Base-by-base conservation (phyloP, 83 land plant genomes). In the Larix sibirica region DNA sequence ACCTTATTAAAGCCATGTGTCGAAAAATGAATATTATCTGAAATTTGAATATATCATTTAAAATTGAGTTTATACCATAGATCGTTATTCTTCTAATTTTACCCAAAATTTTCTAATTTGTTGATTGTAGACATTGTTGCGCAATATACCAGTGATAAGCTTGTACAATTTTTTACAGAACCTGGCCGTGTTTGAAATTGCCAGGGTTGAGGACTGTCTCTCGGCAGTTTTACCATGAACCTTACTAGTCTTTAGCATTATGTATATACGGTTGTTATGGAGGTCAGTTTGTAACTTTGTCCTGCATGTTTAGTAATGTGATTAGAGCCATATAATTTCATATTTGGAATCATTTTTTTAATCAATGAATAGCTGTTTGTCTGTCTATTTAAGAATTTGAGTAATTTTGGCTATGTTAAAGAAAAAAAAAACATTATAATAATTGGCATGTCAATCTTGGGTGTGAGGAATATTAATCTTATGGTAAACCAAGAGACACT, bases 111-210 rank as follows among this genome's bases (percentile, higher is more conserved):
- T 21, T 20, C 24, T 5, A 4, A 6, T 56, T 40, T 64, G 13
- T 42, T 17, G 13, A 44, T 71, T 83, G 85, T 88, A 94, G 95
- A 71, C 40, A 87, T 89, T 0, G 84, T 54, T 0, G 90, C 90
- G 16, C 50, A 79, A 86, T 86, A 95, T 85, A 87, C 77, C 9
- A 56, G 82, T 77, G 97, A 94, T 63, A 89, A 88, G 85, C 89
- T 95, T 80, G 89, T 95, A 62, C 94, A 94, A 38, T 84, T 95
- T 73, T 84, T 95, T 50, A 79, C 92, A 36, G 91, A 93, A 63
- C 94, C 94, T 74, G 91, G 93, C 60, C 95, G 94, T 42, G 44
- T 90, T 71, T 40, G 76, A 71, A 6, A 33, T 1, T 47, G 9
- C 12, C 54, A 47, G 8, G 54, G 54, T 47, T 10, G 2, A 47